phyloP scores from a whole-genome alignment of 2,329 filamentous ascomycete genomes.

The Trichoderma oligosporum region DNA sequence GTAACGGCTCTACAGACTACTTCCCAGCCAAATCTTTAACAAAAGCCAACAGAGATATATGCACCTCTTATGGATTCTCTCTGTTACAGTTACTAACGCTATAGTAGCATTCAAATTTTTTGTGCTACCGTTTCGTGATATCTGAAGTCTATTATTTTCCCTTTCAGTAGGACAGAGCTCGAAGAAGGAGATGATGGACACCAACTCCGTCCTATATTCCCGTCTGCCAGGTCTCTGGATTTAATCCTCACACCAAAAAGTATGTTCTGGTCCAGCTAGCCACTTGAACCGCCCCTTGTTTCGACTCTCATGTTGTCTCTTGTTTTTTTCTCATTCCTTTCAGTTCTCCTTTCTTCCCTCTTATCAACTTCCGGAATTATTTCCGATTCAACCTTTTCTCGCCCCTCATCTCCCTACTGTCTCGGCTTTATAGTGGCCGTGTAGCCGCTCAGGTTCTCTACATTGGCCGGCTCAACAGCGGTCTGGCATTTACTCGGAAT shows the following conservation, averaged over 20 bases:
- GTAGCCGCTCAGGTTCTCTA: not conserved
- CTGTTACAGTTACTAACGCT: too few species aligned
- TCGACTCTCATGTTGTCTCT: slow-evolving; percentile 13
- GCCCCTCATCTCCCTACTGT: slow-evolving; percentile 1
- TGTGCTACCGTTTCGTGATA: too few species aligned
- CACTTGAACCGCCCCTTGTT: not conserved
- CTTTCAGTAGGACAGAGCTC: not conserved
- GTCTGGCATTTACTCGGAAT: not conserved
- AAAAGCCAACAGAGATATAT: too few species aligned
- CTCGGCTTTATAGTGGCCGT: not conserved
- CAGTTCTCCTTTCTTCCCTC: not conserved
- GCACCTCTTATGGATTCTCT: too few species aligned
- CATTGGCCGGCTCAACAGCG: not conserved
- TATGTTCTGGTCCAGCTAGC: slow-evolving; percentile 17
- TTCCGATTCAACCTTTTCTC: not conserved
- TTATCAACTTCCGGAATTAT: not conserved
- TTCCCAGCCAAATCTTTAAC: too few species aligned
- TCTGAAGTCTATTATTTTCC: not conserved
- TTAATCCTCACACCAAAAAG: not conserved
- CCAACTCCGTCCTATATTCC: not conserved
- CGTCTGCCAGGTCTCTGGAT: slow-evolving; percentile 14
- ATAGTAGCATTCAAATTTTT: too few species aligned
- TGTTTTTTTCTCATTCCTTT: not conserved
- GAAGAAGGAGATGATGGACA: not conserved
- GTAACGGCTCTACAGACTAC: too few species aligned